Conservation (phyloP, 1,284 basidiomycete genomes). For the Irpex sp. region DNA sequence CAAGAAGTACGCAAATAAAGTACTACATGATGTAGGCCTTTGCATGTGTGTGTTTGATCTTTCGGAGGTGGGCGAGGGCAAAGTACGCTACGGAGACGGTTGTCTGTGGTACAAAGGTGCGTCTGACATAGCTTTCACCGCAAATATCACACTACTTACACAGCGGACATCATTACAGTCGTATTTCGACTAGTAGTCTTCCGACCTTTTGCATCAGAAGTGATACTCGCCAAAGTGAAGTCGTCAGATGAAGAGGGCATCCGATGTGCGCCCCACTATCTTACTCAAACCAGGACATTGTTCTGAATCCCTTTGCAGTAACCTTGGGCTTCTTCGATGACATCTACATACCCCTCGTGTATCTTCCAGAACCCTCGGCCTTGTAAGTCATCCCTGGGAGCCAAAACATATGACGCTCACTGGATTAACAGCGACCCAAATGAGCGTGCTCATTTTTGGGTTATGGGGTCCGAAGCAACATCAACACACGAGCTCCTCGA, state of each 20-base stretch:
- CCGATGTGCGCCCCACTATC: slow-evolving; percentile 51
- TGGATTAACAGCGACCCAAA: slow-evolving; percentile 63
- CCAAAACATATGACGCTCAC: neutral
- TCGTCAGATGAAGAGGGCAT: slow-evolving; percentile 83
- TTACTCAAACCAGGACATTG: slow-evolving; percentile 2
- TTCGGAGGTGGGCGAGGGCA: slow-evolving; percentile 84
- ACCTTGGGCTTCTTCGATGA: slow-evolving; percentile 94
- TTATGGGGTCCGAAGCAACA: slow-evolving; percentile 56
- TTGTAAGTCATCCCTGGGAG: slow-evolving; percentile 50
- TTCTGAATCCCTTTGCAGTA: slow-evolving; percentile 43
- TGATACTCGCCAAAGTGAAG: slow-evolving; percentile 86
- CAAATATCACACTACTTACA: neutral
- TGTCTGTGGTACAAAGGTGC: slow-evolving; percentile 91
- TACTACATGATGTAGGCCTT: slow-evolving; percentile 90
- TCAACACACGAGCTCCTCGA: slow-evolving; percentile 66
- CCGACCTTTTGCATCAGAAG: slow-evolving; percentile 87
- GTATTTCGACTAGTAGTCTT: slow-evolving; percentile 90
- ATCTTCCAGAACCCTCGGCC: slow-evolving; percentile 72
- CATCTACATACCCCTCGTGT: slow-evolving; percentile 75
- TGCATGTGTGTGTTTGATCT: slow-evolving; percentile 90
- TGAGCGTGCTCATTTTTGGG: slow-evolving; percentile 82
- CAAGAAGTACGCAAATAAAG: slow-evolving; percentile 92
- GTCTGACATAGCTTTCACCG: slow-evolving; percentile 17
- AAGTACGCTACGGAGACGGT: slow-evolving; percentile 92
- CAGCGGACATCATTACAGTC: slow-evolving; percentile 42